Evolutionary conservation across 2,329 filamentous ascomycete species (phyloP), one percentile per base, ranked within the genome.

Genomic region (Ophiostoma himal-ulmi): DNA sequence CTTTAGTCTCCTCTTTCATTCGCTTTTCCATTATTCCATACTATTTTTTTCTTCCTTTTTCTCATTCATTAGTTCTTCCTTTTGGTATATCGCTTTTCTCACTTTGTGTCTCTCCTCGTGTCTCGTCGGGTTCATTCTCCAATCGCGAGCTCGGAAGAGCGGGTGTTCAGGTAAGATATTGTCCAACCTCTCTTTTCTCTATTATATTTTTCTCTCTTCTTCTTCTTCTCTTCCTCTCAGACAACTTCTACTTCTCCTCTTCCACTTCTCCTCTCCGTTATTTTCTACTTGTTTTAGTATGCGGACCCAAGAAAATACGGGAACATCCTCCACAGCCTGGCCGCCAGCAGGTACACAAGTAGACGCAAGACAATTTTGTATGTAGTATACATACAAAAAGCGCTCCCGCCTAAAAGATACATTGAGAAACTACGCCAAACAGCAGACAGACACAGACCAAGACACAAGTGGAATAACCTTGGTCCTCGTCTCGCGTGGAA

Each of bases 221-320:
- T 14, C 54, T 10, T 60, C 26, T 26, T 17, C 22, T 13, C 11
- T 5, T 54, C 8, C 20, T n/a, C 20, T 17, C 14, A 13, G 14
- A 14, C n/a, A 11, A 10, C 11, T 60, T 60, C 26, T 30, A 8
- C 26, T 60, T 60, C 30, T 64, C 60, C 60, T 34, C 30, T 20
- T 64, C 57, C 14, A 5, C 11, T 11, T 34, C 26, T 62, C 13
- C 52, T 57, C 20, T 54, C 26, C 62, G 62, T 65, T 37, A 41
- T 65, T 67, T 67, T 67, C 65, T 67, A 67, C 65, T 67, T 41
- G 36, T 39, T 67, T 67, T 17, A 30, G 65, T 26, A 30, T 41
- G 39, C 64, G 48, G n/a, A 30, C 64, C 64, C 64, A 39, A 67
- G 37, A 48, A 26, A 66, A 14, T 66, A 66, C 36, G 36, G 36